phyloP scores from a whole-genome alignment of 371 early-diverging fungal genomes.

The Mortierella sp. region DNA sequence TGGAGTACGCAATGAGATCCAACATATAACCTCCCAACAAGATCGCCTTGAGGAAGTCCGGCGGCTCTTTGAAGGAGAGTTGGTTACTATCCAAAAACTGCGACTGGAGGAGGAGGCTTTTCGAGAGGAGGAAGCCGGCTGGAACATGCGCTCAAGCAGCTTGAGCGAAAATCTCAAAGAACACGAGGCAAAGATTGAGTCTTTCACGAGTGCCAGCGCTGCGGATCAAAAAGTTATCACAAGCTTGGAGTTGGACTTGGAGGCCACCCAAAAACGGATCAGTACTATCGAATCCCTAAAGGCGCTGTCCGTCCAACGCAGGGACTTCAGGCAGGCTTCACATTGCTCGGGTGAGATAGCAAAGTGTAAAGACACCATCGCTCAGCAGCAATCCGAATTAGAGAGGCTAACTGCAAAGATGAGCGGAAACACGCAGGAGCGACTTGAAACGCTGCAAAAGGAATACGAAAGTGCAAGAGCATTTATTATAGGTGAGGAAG shows the following conservation, averaged over 20 bases:
- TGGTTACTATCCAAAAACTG: constrained; percentile 23
- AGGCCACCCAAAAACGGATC: constrained; percentile 19
- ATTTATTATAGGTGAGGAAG: constrained; percentile 22
- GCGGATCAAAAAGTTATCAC: constrained; percentile 22
- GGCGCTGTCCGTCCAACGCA: constrained; percentile 35
- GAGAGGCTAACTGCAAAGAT: constrained; percentile 6
- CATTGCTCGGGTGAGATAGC: constrained; percentile 28
- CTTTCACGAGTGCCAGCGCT: constrained; percentile 9
- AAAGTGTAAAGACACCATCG: constrained; percentile 7
- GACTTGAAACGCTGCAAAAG: constrained; percentile 16
- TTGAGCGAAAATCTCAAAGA: constrained; percentile 18
- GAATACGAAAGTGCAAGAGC: constrained; percentile 21
- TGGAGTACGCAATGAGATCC: constrained; percentile 24
- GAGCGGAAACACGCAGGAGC: constrained; percentile 11
- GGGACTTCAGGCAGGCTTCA: constrained; percentile 52
- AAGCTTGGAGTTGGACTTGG: constrained; percentile 19
- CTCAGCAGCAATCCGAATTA: constrained; percentile 18
- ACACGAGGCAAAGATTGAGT: constrained; percentile 15
- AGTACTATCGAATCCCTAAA: constrained; percentile 30
- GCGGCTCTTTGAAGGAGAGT: constrained; percentile 26
- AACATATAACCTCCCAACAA: constrained; percentile 24
- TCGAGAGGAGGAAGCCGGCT: constrained; percentile 44
- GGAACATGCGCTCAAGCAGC: constrained; percentile 31
- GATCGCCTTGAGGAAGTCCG: constrained; percentile 29
- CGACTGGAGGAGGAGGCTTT: constrained; percentile 37